A percentile compares a stretch with the other conserved stretches of the same genome.
These are phyloP conservation scores for Leucocoprinus sp. DNA, from an alignment of 768 basidiomycete species.

Conservation along the genomic window DNA sequence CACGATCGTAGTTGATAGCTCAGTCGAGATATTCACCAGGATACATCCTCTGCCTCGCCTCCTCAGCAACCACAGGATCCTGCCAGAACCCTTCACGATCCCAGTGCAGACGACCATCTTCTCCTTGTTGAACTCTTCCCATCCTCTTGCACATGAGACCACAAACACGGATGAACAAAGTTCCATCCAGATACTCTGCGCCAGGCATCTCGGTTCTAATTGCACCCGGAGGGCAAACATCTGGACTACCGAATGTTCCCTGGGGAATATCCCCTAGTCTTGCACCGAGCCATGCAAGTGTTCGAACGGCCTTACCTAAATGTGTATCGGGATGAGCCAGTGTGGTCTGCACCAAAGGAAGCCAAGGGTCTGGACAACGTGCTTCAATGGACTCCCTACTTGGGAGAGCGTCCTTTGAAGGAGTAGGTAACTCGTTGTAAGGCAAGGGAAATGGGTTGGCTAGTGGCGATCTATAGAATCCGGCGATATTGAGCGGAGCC, in stretches of 20 bases:
- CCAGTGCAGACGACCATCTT: conserved; percentile 14
- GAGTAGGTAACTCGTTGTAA: conserved; percentile 16
- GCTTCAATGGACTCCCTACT: conserved; percentile 25
- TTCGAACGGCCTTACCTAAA: conserved; percentile 28
- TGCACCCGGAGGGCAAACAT: conserved; percentile 26
- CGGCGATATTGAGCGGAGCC: conserved; percentile 37
- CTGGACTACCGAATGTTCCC: conserved; percentile 35
- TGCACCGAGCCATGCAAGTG: conserved; percentile 23
- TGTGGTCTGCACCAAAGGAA: conserved; percentile 42
- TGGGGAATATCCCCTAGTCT: conserved; percentile 16
- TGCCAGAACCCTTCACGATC: conserved; percentile 18
- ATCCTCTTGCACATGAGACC: conserved; percentile 39
- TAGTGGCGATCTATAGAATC: conserved; percentile 31
- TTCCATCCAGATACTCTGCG: conserved; percentile 50
- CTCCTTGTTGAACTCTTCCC: conserved; percentile 31
- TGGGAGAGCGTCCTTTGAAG: conserved; percentile 18
- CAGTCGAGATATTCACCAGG: too few relatives aligned
- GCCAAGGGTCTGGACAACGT: conserved; percentile 49
- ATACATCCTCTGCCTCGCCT: not conserved
- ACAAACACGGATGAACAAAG: conserved; percentile 52
- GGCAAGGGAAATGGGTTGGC: conserved; percentile 17
- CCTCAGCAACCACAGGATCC: not conserved
- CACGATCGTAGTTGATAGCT: too few relatives aligned
- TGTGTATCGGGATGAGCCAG: conserved; percentile 53
- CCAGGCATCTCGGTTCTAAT: conserved; percentile 29